Conservation (phyloP, 2,329 filamentous ascomycete species). For the Xylaria hypoxylon region DNA sequence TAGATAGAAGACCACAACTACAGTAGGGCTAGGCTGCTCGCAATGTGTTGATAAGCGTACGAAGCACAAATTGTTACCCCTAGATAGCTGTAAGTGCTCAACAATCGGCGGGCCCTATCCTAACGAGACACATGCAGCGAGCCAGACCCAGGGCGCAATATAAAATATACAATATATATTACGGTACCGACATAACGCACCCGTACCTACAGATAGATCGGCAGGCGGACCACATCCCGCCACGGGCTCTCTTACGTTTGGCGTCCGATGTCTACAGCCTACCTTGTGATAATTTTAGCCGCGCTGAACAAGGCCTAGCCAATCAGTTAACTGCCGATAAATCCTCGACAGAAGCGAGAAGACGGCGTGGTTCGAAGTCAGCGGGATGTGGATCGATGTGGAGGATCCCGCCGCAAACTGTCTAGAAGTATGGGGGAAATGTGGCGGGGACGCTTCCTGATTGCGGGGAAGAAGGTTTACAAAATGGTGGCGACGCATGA, state of each 20-base stretch:
- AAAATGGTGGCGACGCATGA: slow-evolving; percentile 27
- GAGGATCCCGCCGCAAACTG: slow-evolving; percentile 34
- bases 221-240: slow-evolving; percentile 24
- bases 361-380: slow-evolving; percentile 24
- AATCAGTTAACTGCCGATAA: slow-evolving; percentile 50
- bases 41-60: slow-evolving; percentile 32
- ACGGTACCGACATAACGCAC: slow-evolving; percentile 32
- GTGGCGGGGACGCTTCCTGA: slow-evolving; percentile 35
- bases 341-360: slow-evolving; percentile 33
- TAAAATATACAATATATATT: slow-evolving; percentile 46
- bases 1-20: slow-evolving; percentile 16
- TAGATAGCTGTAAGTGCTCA: slow-evolving; percentile 26
- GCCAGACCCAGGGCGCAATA: slow-evolving; percentile 32
- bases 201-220: slow-evolving; percentile 38
- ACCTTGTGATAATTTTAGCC: slow-evolving; percentile 43
- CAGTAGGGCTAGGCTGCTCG: slow-evolving; percentile 19
- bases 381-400: slow-evolving; percentile 36
- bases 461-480: slow-evolving; percentile 41
- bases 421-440: slow-evolving; percentile 24
- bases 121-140: slow-evolving; percentile 23
- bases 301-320: slow-evolving; percentile 30
- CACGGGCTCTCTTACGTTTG: slow-evolving; percentile 11
- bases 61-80: slow-evolving; percentile 34
- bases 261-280: slow-evolving; percentile 30
- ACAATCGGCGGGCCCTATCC: slow-evolving; percentile 19